Evolutionary conservation across 805 yeast species (phyloP).

Genomic region (Nakazawaea laoshanensis): DNA sequence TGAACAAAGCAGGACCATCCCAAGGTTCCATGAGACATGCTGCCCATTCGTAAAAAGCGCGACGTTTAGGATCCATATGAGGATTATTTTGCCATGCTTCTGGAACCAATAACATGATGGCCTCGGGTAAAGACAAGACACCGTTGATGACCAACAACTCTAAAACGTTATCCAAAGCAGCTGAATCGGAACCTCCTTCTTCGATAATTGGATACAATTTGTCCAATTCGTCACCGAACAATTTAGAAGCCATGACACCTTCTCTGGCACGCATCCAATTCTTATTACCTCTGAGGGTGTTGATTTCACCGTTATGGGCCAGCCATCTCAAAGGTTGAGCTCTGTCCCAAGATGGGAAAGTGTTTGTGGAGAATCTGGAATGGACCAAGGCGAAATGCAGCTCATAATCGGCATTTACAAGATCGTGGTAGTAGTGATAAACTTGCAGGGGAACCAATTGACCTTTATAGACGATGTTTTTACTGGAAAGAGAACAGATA

Average conservation of each 20-base stretch:
- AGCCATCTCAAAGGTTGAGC: slow-evolving; percentile 97
- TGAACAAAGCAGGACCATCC: slow-evolving; percentile 98
- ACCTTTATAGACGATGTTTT: slow-evolving; percentile 93
- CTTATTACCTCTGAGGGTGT: slow-evolving; percentile 94
- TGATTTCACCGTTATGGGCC: slow-evolving; percentile 98
- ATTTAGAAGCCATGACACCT: slow-evolving; percentile 84
- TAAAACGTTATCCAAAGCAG: slow-evolving; percentile 92
- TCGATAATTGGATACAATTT: slow-evolving; percentile 90
- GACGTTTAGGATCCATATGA: slow-evolving; percentile 82
- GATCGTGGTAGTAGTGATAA: slow-evolving; percentile 88
- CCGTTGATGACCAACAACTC: slow-evolving; percentile 91
- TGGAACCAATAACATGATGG: slow-evolving; percentile 93
- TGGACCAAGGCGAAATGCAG: slow-evolving; percentile 95
- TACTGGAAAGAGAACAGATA: slow-evolving; percentile 84
- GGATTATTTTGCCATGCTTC: slow-evolving; percentile 95
- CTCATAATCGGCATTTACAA: slow-evolving; percentile 84
- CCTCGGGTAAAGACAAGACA: slow-evolving; percentile 87
- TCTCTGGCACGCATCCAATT: slow-evolving; percentile 99
- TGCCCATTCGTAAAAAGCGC: slow-evolving; percentile 98
- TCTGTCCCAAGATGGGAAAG: slow-evolving; percentile 99
- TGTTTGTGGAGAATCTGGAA: slow-evolving; percentile 94
- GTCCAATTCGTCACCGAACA: slow-evolving; percentile 88
- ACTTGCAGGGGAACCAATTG: slow-evolving; percentile 96
- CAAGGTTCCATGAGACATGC: slow-evolving; percentile 99
- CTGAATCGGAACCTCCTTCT: slow-evolving; percentile 98